Base-by-base conservation (phyloP, 139 green algal genomes). In the Axilococcus clingmanii region DNA sequence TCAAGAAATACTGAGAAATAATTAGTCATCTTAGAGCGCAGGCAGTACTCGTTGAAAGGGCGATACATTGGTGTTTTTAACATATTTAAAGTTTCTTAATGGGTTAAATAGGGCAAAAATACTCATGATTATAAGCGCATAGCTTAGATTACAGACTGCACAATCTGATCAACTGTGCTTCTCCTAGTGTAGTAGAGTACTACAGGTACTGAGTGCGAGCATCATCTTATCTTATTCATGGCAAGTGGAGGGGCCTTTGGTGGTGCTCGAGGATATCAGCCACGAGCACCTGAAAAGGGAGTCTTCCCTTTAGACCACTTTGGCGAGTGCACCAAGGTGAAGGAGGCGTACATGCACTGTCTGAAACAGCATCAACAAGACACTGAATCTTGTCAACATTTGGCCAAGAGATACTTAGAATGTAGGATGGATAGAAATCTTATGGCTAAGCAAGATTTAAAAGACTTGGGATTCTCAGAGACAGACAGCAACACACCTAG, bases 281-380 rank as follows among this genome's bases (percentile, higher is more conserved):
- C 89, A 0, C 73, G 76, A 45, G 54, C 89, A 0, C 89, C 89
- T 2, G 89, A 97, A 57, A 97, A 97, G 66, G 89, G 89, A 19
- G 84, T 96, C 1, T 97, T 97, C 44, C 89, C 89, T 0, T 61
- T 97, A 7, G 89, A 97, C 51, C 89, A 97, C 40, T 97, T 97
- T 65, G 81, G 67, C 0, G 89, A 97, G 51, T 97, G 89, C 71
- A 87, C 91, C 35, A 9, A 76, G 63, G 76, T 88, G 8, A 86
- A 82, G 34, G 52, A 82, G 25, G 51, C 63, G 20, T 96, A 96
- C 66, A 54, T 95, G 35, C 32, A 48, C 0, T 96, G 89, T 65
- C 52, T 96, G 2, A 74, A 78, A 23, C 24, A 69, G 34, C 45
- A 94, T 44, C 54, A 61, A 4, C 49, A 56, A 22, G 55, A 88